Evolutionary conservation across 164 flowering plant species (phyloP).

Genomic region (Houttuynia cordata): DNA sequence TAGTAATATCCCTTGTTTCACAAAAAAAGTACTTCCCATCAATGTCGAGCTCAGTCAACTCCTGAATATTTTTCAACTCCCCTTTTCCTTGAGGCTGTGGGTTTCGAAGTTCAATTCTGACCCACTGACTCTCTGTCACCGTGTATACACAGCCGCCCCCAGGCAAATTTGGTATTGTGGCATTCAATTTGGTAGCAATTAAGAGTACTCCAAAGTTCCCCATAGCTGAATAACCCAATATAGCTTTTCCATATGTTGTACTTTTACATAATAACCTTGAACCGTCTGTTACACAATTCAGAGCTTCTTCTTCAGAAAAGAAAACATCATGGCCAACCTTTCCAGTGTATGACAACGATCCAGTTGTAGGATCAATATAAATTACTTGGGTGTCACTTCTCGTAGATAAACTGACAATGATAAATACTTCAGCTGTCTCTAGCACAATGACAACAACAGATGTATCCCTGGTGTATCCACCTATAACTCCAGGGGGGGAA

Average conservation of each 20-base stretch:
- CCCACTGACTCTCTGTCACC: constrained; percentile 82
- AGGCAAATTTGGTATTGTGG: constrained; percentile 66
- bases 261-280: constrained; percentile 57
- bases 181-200: constrained; percentile 67
- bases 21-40: constrained; percentile 97
- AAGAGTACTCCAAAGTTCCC: constrained; percentile 75
- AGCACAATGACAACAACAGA: constrained; percentile 63
- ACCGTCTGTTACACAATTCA: constrained; percentile 60
- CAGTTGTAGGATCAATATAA: constrained; percentile 89
- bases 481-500: constrained; percentile 14
- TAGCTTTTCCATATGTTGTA: constrained; percentile 49
- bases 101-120: constrained; percentile 69
- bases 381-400: constrained; percentile 79
- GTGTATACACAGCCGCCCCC: constrained; percentile 90
- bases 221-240: constrained; percentile 81
- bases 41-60: constrained; percentile 74
- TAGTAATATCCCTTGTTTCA: constrained; percentile 84
- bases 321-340: constrained; percentile 68
- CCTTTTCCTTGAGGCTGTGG: constrained; percentile 84
- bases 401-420: constrained; percentile 57
- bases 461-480: constrained; percentile 43
- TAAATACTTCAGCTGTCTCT: constrained; percentile 71
- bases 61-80: constrained; percentile 73
- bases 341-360: constrained; percentile 49
- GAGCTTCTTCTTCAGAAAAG: constrained; percentile 57